phyloP scores from a whole-genome alignment of 1,139 yeast species.

The Hansenula lynferdii region DNA sequence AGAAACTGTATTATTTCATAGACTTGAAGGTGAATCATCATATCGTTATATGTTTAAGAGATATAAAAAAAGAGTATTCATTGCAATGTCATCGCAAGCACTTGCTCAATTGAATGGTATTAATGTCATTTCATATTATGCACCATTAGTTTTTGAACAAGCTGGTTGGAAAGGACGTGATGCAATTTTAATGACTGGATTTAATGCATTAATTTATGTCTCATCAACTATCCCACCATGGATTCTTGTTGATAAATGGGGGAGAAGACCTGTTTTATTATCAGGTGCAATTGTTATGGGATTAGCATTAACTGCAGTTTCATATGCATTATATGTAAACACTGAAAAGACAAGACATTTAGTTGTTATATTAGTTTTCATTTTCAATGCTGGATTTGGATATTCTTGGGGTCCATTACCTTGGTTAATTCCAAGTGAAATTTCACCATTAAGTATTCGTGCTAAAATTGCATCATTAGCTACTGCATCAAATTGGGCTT shows the following conservation, averaged over 20 bases:
- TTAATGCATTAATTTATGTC: slow-evolving; percentile 73
- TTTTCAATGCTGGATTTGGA: slow-evolving; percentile 84
- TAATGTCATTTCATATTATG: slow-evolving; percentile 88
- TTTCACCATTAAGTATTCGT: slow-evolving; percentile 80
- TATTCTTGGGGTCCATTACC: slow-evolving; percentile 94
- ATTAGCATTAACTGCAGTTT: slow-evolving; percentile 55
- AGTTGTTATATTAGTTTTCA: slow-evolving; percentile 72
- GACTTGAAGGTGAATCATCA: slow-evolving; percentile 72
- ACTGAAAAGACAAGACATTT: slow-evolving; percentile 58
- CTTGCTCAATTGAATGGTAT: slow-evolving; percentile 94
- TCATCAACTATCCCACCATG: slow-evolving; percentile 83
- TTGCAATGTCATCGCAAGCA: slow-evolving; percentile 87
- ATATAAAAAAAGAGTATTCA: slow-evolving; percentile 74
- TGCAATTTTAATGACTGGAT: slow-evolving; percentile 92
- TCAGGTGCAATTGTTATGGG: slow-evolving; percentile 83
- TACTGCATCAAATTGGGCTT: slow-evolving; percentile 94
- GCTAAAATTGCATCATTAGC: slow-evolving; percentile 91
- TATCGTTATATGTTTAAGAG: slow-evolving; percentile 65
- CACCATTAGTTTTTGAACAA: slow-evolving; percentile 89
- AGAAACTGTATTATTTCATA: slow-evolving; percentile 68
- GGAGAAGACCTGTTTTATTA: slow-evolving; percentile 75
- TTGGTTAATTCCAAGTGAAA: slow-evolving; percentile 88
- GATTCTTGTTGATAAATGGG: slow-evolving; percentile 89
- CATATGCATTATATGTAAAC: slow-evolving; percentile 60
- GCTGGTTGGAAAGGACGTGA: slow-evolving; percentile 93